phyloP scores from a whole-genome alignment of 495 filamentous ascomycete species.

The Hypoxylon subgilvum region DNA sequence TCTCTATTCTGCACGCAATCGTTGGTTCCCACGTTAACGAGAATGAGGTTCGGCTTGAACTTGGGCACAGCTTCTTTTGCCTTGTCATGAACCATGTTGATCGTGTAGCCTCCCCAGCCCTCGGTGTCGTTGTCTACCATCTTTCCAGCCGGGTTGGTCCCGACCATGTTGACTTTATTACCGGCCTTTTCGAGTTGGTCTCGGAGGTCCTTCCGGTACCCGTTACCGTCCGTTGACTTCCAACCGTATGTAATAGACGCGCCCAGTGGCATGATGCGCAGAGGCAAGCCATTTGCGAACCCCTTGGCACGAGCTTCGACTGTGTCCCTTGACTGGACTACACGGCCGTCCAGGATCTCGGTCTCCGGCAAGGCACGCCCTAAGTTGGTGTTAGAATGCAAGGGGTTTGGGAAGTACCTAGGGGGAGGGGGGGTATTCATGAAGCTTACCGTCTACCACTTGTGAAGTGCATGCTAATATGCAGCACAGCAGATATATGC shows the following conservation, averaged over 20 bases:
- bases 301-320: neutral
- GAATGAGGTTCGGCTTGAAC: constrained; percentile 45
- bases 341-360: neutral
- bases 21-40: constrained; percentile 49
- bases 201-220: constrained; percentile 47
- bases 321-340: neutral
- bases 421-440: too few relatives aligned
- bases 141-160: constrained; percentile 32
- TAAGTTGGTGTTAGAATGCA: constrained; percentile 6
- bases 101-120: constrained; percentile 38
- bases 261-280: constrained; percentile 57
- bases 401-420: too few relatives aligned
- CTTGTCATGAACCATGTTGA: constrained; percentile 36
- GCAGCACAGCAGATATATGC: constrained; percentile 18
- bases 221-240: constrained; percentile 49
- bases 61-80: constrained; percentile 26
- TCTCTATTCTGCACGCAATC: constrained; percentile 37
- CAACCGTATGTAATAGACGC: constrained; percentile 58
- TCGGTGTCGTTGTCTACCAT: constrained; percentile 45
- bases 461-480: constrained; percentile 25
- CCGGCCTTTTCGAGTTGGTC: constrained; percentile 15
- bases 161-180: constrained; percentile 42
- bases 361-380: constrained; percentile 11
- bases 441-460: constrained; percentile 14
- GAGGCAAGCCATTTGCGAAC: constrained; percentile 17